Percentiles rank a stretch among this genome's conserved stretches.
Evolutionary conservation across 164 flowering plant genomes (phyloP).

Genomic region (Umbilicus rupestris): DNA sequence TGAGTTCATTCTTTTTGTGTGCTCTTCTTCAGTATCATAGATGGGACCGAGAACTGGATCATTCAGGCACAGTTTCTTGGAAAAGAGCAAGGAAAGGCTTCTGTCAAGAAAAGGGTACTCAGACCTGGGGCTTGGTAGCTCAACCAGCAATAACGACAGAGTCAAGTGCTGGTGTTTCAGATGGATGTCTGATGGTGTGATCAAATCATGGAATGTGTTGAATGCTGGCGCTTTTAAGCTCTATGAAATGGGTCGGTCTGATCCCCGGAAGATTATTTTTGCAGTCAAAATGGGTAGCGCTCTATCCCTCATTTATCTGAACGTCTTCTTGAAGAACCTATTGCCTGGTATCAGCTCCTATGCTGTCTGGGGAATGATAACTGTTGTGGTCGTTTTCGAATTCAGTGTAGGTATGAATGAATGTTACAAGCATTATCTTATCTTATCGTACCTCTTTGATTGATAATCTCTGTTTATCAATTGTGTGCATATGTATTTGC

Average conservation of each 20-base stretch:
- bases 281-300: constrained; percentile 64
- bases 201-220: constrained; percentile 16
- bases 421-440: background rate
- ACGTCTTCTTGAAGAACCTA: constrained; percentile 56
- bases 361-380: constrained; percentile 76
- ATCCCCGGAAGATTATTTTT: constrained; percentile 58
- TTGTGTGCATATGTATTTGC: background rate
- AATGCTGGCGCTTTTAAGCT: constrained; percentile 16
- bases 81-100: constrained; percentile 29
- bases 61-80: constrained; percentile 27
- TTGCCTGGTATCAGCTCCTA: constrained; percentile 31
- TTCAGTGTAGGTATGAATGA: constrained; percentile 57
- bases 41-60: constrained; percentile 26
- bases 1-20: constrained; percentile 2
- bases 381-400: constrained; percentile 78
- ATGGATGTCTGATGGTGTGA: constrained; percentile 13
- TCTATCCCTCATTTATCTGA: constrained; percentile 37
- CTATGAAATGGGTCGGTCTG: constrained; percentile 48
- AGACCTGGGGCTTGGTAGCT: constrained; percentile 9
- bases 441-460: background rate
- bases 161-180: constrained; percentile 17
- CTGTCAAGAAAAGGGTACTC: constrained; percentile 21
- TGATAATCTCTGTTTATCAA: background rate
- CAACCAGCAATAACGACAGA: constrained; percentile 9
- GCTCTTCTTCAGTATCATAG: background rate